Base-by-base conservation (phyloP, 352 stramenopile species). In the Globisporangium camurandrum region DNA sequence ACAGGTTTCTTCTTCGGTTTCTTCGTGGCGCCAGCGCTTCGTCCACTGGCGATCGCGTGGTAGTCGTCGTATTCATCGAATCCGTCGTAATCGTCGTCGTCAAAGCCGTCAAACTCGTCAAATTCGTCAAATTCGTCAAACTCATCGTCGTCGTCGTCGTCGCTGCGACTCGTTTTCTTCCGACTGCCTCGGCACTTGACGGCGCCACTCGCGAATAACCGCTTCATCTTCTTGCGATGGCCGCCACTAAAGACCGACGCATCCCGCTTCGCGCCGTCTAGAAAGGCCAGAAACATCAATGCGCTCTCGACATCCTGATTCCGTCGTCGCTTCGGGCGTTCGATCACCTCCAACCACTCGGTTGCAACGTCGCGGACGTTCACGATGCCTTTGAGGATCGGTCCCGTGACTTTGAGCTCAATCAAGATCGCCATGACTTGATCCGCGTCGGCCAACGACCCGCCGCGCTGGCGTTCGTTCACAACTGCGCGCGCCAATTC, bases 351-450 rank as follows among this genome's bases (percentile, higher is more conserved):
- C 7, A 93, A 67, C 84, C 84, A 94, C 27, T 94, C 84, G 4
- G 66, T 69, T 4, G 81, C 81, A 3, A 94, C 70, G 1, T 62
- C 62, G 11, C 82, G 82, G 24, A 94, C 81, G 34, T 94, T 91
- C 3, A 94, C 69, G 5, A 77, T 62, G 2, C 58, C 63, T 42
- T 90, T 88, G 22, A 87, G 54, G 45, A 93, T 56, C 1, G 81
- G 83, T 22, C 84, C 84, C 3, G 81, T 91, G 17, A 94, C 84
- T 51, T 94, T 94, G 16, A 94, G 62, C 47, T 94, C 84, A 55
- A 95, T 91, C 28, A 95, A 51, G 53, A 95, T 93, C 10, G 81
- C 78, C 59, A 95, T 64, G 9, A 95, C 75, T 54, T 93, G 81
- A 46, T 95, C 84, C 0, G 81, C 82, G 54, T 95, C 84, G 17